Evolutionary conservation across 2,329 filamentous ascomycete species (phyloP).

Genomic region (Scedosporium apiospermum): DNA sequence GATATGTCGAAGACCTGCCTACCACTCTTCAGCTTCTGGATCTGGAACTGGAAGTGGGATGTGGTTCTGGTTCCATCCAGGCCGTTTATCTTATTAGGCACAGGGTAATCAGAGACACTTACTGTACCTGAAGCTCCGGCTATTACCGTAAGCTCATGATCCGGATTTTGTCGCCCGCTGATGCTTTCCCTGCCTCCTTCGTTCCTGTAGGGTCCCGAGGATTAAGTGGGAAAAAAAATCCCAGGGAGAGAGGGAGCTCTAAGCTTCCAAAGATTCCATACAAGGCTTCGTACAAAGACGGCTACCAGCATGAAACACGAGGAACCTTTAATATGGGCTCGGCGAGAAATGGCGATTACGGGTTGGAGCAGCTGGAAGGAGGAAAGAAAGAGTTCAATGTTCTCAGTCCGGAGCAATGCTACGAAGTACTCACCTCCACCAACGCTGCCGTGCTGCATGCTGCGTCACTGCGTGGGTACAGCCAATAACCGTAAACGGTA

Average conservation of each 20-base stretch:
- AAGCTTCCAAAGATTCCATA: background rate
- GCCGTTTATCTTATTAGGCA: background rate
- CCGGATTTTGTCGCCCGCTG: background rate
- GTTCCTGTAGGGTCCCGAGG: background rate
- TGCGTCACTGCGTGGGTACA: too few species aligned
- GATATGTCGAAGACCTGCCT: background rate
- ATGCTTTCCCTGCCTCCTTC: background rate
- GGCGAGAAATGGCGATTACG: background rate
- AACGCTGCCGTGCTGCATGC: too few species aligned
- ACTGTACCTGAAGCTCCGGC: conserved; percentile 1
- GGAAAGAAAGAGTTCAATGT: background rate
- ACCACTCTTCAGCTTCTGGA: background rate
- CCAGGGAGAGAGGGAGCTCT: background rate
- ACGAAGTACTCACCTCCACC: too few species aligned
- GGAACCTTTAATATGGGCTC: background rate
- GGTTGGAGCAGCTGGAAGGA: background rate
- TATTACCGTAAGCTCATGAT: background rate
- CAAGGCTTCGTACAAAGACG: background rate
- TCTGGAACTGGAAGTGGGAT: background rate
- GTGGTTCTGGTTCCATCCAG: background rate
- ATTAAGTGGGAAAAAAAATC: background rate
- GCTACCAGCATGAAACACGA: background rate
- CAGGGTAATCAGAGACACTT: background rate
- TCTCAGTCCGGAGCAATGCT: too few species aligned
- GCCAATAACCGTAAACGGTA: too few species aligned